phyloP scores from a whole-genome alignment of 2,329 filamentous ascomycete genomes.

The Hawksworthiomyces lignivorus region DNA sequence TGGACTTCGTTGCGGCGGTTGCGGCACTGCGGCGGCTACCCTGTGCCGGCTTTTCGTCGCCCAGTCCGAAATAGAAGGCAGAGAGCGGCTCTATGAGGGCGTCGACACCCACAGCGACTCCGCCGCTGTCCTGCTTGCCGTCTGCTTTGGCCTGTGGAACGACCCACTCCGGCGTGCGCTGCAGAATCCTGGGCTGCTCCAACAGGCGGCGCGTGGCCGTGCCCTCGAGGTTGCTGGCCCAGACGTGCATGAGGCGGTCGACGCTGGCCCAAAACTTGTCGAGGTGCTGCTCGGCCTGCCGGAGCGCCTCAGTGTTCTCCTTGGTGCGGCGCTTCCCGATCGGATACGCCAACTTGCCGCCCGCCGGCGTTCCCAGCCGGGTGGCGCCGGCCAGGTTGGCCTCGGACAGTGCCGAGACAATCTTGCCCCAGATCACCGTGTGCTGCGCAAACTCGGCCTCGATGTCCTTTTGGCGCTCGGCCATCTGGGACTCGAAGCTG shows the following conservation, averaged over 20 bases:
- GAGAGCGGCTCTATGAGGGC: too few species aligned
- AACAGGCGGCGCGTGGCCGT: slow-evolving; percentile 24
- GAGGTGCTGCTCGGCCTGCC: slow-evolving; percentile 37
- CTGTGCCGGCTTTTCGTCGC: background rate
- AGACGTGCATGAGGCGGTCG: slow-evolving; percentile 20
- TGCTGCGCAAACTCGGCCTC: slow-evolving; percentile 19
- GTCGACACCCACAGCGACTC: too few species aligned
- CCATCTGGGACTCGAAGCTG: slow-evolving; percentile 25
- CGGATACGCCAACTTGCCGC: slow-evolving; percentile 35
- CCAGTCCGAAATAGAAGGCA: background rate
- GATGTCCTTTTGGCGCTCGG: slow-evolving; percentile 14
- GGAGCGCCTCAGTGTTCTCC: slow-evolving; percentile 35
- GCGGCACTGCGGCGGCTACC: too few species aligned
- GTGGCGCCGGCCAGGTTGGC: slow-evolving; percentile 10
- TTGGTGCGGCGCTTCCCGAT: slow-evolving; percentile 36
- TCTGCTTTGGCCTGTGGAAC: too few species aligned
- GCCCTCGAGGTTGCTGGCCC: slow-evolving; percentile 17
- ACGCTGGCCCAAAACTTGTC: slow-evolving; percentile 37
- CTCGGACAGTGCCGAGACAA: slow-evolving; percentile 15
- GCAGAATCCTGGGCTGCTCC: slow-evolving; percentile 27
- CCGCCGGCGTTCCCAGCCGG: slow-evolving; percentile 25
- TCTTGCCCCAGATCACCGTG: slow-evolving; percentile 10
- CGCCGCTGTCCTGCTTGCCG: too few species aligned
- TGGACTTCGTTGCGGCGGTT: too few species aligned
- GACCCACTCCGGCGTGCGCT: slow-evolving; percentile 42